A percentile compares a stretch with the other conserved stretches of the same genome.
These are phyloP conservation scores for Sporothrix brunneoviolacea DNA, from an alignment of 2,329 filamentous ascomycete species.

Conservation along the genomic window DNA sequence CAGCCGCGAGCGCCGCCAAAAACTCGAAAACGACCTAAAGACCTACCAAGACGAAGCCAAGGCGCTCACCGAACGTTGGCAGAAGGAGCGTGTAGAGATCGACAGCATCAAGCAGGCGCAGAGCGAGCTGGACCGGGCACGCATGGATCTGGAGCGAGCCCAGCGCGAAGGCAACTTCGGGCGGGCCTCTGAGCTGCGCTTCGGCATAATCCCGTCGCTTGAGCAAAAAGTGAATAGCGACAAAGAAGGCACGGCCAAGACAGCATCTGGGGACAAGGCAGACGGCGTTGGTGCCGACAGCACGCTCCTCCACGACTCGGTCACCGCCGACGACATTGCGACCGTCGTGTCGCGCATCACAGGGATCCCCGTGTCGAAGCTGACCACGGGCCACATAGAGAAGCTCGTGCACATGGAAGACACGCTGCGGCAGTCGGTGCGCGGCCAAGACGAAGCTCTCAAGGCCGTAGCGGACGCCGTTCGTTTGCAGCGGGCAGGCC, in stretches of 20 bases:
- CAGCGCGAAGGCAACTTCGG: slow-evolving; percentile 84
- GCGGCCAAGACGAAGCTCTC: slow-evolving; percentile 90
- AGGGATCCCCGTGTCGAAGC: slow-evolving; percentile 84
- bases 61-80: slow-evolving; percentile 77
- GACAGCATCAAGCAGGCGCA: slow-evolving; percentile 82
- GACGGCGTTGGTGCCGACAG: slow-evolving; percentile 30
- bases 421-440: slow-evolving; percentile 71
- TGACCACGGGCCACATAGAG: slow-evolving; percentile 89
- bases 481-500: slow-evolving; percentile 82
- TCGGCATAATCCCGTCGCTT: slow-evolving; percentile 75
- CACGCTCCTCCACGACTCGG: slow-evolving; percentile 80
- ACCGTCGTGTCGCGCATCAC: slow-evolving; percentile 85
- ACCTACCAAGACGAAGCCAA: slow-evolving; percentile 68
- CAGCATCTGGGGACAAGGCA: slow-evolving; percentile 34
- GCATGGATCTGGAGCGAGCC: slow-evolving; percentile 78
- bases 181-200: slow-evolving; percentile 83
- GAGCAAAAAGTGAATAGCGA: slow-evolving; percentile 77
- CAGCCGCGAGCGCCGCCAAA: slow-evolving; percentile 80
- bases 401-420: slow-evolving; percentile 97
- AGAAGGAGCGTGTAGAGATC: slow-evolving; percentile 80
- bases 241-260: slow-evolving; percentile 39
- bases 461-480: slow-evolving; percentile 88
- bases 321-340: slow-evolving; percentile 93
- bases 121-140: slow-evolving; percentile 78
- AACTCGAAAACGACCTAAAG: slow-evolving; percentile 71